Evolutionary conservation across 176 grass and related monocot species (phyloP).

Genomic region (Phragmites australis): DNA sequence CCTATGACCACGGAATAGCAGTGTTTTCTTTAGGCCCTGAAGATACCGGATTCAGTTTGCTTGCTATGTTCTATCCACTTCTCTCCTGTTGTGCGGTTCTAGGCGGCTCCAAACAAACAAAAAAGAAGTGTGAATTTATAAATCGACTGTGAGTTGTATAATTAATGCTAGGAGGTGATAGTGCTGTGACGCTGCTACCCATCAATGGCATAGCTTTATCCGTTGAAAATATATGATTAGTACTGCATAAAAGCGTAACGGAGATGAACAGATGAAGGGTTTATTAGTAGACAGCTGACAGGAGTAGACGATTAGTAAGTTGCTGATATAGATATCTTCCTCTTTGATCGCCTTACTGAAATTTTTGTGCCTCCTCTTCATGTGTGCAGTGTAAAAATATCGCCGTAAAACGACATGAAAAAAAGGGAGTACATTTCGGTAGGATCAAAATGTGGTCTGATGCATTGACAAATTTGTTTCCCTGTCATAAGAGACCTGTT

Average conservation of each 20-base stretch:
- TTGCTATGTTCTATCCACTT: constrained; percentile 37
- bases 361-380: neutral
- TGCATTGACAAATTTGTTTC: neutral
- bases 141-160: constrained; percentile 20
- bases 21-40: neutral
- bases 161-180: constrained; percentile 15
- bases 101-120: constrained; percentile 24
- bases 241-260: neutral
- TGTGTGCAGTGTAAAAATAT: neutral
- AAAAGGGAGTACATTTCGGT: neutral
- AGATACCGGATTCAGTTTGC: constrained; percentile 29
- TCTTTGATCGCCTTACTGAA: neutral
- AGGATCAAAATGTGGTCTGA: neutral
- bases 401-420: neutral
- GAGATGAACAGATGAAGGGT: neutral
- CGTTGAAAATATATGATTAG: constrained; percentile 10
- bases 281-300: neutral
- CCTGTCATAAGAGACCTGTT: neutral
- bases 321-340: neutral
- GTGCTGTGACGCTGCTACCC: constrained; percentile 36
- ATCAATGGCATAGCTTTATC: constrained; percentile 13
- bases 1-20: neutral
- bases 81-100: neutral
- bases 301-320: neutral
- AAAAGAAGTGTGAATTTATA: neutral